These are phyloP conservation scores for Ramaria sp. DNA, from an alignment of 768 basidiomycete genomes.

Conservation along the genomic window DNA sequence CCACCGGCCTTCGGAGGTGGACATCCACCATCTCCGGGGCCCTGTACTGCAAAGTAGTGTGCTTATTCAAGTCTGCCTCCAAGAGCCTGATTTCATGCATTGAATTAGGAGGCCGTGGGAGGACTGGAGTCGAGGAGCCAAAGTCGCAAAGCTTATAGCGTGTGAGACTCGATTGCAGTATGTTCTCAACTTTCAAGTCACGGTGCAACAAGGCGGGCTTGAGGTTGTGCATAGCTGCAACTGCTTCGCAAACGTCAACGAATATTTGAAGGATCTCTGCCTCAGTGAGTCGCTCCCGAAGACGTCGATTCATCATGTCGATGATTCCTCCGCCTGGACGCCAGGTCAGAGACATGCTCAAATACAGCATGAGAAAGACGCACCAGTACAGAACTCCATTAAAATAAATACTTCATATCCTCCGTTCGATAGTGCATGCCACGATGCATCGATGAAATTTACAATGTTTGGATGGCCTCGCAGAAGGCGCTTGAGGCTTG, in stretches of 20 bases:
- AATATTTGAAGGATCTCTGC: conserved; percentile 97
- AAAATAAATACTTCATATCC: conserved; percentile 94
- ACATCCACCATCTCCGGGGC: conserved; percentile 99
- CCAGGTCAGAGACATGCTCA: conserved; percentile 10
- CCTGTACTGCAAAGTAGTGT: conserved; percentile 94
- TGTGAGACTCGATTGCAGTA: conserved; percentile 75
- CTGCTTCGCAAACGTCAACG: conserved; percentile 93
- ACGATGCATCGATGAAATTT: conserved; percentile 90
- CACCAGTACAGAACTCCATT: conserved; percentile 95
- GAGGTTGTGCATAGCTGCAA: conserved; percentile 92
- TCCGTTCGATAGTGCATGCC: conserved; percentile 74
- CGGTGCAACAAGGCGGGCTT: conserved; percentile 87
- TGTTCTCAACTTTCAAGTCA: conserved; percentile 98
- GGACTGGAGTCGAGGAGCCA: conserved; percentile 78
- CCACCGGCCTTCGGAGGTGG: conserved; percentile 69
- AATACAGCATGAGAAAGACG: conserved; percentile 15
- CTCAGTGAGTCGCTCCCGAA: conserved; percentile 90
- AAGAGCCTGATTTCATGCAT: conserved; percentile 78
- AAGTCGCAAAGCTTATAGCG: conserved; percentile 97
- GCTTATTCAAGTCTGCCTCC: conserved; percentile 85
- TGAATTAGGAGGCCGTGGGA: conserved; percentile 57
- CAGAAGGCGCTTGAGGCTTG: conserved; percentile 56
- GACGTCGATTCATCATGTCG: conserved; percentile 97
- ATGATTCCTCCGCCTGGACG: conserved; percentile 88
- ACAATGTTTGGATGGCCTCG: conserved; percentile 94